phyloP scores from a whole-genome alignment of 345 rosid species.

The Euphorbia pulcherrima region DNA sequence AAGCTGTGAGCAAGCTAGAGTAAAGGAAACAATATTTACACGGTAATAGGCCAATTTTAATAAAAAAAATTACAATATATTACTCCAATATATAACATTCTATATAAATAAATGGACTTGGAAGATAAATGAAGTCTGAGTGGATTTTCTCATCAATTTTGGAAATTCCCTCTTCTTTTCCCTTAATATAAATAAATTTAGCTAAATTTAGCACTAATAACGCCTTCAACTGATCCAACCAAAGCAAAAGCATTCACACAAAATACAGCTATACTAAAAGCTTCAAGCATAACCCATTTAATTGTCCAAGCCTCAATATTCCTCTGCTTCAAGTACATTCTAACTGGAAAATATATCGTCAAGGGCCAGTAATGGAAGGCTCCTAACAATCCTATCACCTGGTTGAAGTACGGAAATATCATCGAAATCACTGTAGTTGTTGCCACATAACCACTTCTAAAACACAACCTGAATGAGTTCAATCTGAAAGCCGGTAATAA shows the following conservation, averaged over 20 bases:
- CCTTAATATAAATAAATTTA: slow-evolving; percentile 9
- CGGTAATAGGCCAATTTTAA: no score
- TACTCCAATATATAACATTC: no score
- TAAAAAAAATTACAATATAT: no score
- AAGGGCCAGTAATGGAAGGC: slow-evolving; percentile 76
- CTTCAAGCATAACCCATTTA: slow-evolving; percentile 49
- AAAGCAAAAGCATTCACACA: slow-evolving; percentile 37
- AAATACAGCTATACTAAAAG: slow-evolving; percentile 42
- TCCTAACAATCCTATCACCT: slow-evolving; percentile 66
- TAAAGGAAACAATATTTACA: no score
- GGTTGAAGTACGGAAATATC: slow-evolving; percentile 80
- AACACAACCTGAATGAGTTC: slow-evolving; percentile 39
- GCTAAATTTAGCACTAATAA: slow-evolving; percentile 46
- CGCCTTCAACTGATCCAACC: slow-evolving; percentile 60
- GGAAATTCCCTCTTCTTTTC: background rate
- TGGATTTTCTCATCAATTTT: background rate
- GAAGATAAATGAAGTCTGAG: no score
- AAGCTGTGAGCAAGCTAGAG: no score
- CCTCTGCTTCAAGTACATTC: slow-evolving; percentile 59
- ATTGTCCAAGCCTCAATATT: slow-evolving; percentile 46
- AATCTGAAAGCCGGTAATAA: slow-evolving; percentile 25
- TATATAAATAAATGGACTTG: no score
- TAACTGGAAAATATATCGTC: slow-evolving; percentile 68
- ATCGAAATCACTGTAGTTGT: slow-evolving; percentile 47
- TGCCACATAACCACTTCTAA: slow-evolving; percentile 48